Base-by-base conservation (phyloP, 495 filamentous ascomycete species). In the Aspergillus coremiiformis region DNA sequence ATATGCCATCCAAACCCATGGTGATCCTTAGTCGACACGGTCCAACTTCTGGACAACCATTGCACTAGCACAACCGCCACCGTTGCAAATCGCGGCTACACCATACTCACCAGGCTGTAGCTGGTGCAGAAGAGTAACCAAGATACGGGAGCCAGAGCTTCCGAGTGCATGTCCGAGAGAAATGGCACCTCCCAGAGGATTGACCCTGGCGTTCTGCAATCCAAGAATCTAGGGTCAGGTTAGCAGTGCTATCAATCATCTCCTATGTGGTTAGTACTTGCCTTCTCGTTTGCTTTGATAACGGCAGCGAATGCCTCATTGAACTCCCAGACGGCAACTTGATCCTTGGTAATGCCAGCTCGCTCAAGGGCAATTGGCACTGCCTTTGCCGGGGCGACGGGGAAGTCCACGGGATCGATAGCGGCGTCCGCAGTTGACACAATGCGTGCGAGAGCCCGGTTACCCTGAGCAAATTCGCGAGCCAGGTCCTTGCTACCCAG, bases 281-380 rank as follows among this genome's bases (percentile, higher is more conserved):
- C 87, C 83, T 93, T 87, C 60, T 89, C 86, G 58, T 96, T 96
- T 8, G 92, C 92, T 67, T 91, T 90, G 68, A 96, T 95, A 12
- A 96, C 92, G 0, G 87, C 92, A 12, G 92, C 92, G 66, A 98
- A 98, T 0, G 93, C 93, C 66, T 98, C 93, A 67, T 98, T 98
- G 70, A 98, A 93, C 67, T 98, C 93, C 91, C 92, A 96, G 3
- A 95, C 71, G 2, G 90, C 83, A 19, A 98, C 87, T 58, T 98
- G 85, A 21, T 93, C 84, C 70, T 88, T 85, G 43, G 80, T 85
- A 54, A 98, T 89, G 7, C 92, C 90, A 2, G 93, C 93, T 47
- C 89, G 80, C 63, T 86, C 79, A 39, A 98, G 72, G n/a, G 89
- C 90, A 59, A 94, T 83, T 2, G 91, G 89, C 1, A 98, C 91